Base-by-base conservation (phyloP, 768 basidiomycete species). In the Phanerodontia chrysosporium region DNA sequence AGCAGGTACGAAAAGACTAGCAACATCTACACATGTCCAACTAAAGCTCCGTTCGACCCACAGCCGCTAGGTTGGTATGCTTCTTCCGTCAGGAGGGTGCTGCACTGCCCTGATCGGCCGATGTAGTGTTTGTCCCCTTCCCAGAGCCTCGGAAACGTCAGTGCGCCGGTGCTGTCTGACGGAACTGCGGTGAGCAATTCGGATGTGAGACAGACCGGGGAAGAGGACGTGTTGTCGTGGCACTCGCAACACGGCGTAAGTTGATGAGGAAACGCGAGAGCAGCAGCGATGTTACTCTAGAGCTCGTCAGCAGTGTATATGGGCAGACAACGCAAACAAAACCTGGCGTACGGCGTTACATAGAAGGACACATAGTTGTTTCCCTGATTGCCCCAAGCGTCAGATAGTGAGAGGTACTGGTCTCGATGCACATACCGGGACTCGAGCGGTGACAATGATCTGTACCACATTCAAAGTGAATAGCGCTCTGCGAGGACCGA, bases 231-330 rank as follows among this genome's bases (percentile, higher is more conserved):
- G 39, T 42, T 42, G 4, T 10, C 4, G 8, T 42, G 39, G 8
- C 8, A 14, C 8, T 14, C 39, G 39, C 39, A 18, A 12, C 46
- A 12, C 46, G 22, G 22, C 64, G 62, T 1, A 65, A 59, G 27
- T 63, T 57, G 18, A 65, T 54, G n/a, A 65, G 62, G 22, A 63
- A 62, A 2, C 64, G 64, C 9, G 64, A 63, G 21, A 62, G 61
- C 9, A 65, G 56, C 39, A 63, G 59, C 3, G 64, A 62, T 21
- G 64, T 65, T 18, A 63, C 24, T 9, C 64, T 65, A 45, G 2
- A 13, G 35, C 27, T 51, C 6, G 18, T 14, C 21, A 45, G 16
- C 28, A 2, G 36, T 1, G 13, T 29, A 21, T 27, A 1, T 28
- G 45, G 22, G n/a, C 12, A 35, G 21, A 18, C 3, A 12, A 1